Evolutionary conservation across 2,329 filamentous ascomycete genomes (phyloP).

Genomic region (Calonectria leucothoes): DNA sequence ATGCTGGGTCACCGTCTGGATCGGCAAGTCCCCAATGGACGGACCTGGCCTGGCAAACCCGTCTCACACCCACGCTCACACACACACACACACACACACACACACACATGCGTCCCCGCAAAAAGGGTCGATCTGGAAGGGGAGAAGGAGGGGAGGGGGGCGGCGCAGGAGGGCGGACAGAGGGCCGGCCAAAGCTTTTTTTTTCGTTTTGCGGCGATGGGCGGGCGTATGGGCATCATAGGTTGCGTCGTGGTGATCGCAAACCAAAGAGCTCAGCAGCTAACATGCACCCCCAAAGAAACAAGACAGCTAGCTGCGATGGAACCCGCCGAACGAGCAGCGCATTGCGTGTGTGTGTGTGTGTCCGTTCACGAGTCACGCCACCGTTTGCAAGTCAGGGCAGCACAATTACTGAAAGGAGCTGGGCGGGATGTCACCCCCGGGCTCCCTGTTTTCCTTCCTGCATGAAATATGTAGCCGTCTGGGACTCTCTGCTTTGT

Average conservation of each 20-base stretch:
- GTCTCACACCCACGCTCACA: neutral
- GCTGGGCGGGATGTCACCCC: constrained; percentile 1
- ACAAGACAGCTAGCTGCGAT: neutral
- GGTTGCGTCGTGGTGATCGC: constrained; percentile 1
- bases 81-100: neutral
- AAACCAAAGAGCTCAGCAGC: neutral
- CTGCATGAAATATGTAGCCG: neutral
- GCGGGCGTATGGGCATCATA: constrained; percentile 5
- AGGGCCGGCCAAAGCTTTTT: neutral
- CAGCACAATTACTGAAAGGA: neutral
- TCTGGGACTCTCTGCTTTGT: neutral
- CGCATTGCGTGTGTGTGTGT: neutral
- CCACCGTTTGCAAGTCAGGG: constrained; percentile 4
- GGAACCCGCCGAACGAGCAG: neutral
- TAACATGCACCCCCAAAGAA: neutral
- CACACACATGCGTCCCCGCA: neutral
- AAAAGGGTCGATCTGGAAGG: neutral
- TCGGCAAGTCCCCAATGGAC: constrained; percentile 1
- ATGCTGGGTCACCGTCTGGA: neutral
- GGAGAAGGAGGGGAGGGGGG: neutral
- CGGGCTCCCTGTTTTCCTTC: neutral
- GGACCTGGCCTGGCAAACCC: neutral
- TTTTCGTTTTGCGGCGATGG: constrained; percentile 5
- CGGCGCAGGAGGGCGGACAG: neutral
- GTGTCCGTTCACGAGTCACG: neutral